Evolutionary conservation across 306 rosid species (phyloP).

Genomic region (Gillenia trifoliata): DNA sequence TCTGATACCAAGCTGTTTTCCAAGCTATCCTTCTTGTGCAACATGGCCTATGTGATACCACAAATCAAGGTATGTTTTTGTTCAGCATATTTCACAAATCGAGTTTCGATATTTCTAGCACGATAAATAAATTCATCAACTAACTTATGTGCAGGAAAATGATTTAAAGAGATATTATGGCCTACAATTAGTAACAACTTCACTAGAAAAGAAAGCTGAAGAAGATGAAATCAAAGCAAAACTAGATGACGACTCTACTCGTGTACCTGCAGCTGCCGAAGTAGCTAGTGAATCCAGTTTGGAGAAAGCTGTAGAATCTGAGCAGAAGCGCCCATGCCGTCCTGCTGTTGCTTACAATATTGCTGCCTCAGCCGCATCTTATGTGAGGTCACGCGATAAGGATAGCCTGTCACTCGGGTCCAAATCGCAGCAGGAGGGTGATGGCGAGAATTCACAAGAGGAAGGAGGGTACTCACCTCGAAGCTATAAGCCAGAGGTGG

Average conservation of each 20-base stretch:
- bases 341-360: constrained; percentile 63
- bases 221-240: constrained; percentile 40
- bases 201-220: constrained; percentile 64
- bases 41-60: constrained; percentile 84
- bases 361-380: constrained; percentile 88
- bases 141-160: constrained; percentile 49
- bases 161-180: constrained; percentile 58
- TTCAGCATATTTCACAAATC: neutral
- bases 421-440: constrained; percentile 27
- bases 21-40: constrained; percentile 67
- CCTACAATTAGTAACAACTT: constrained; percentile 69
- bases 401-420: constrained; percentile 35
- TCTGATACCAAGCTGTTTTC: constrained; percentile 67
- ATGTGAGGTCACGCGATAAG: constrained; percentile 56
- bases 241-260: constrained; percentile 43
- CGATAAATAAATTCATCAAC: constrained; percentile 9
- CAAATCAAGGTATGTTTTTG: constrained; percentile 51
- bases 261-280: constrained; percentile 30
- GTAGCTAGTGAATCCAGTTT: constrained; percentile 22
- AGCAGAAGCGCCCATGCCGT: constrained; percentile 36
- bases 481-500: constrained; percentile 63
- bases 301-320: constrained; percentile 21
- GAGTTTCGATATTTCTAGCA: neutral
- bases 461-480: constrained; percentile 40
- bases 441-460: constrained; percentile 15